These are phyloP conservation scores for Diaporthe citriasiana DNA, from an alignment of 2,329 filamentous ascomycete species.

Conservation along the genomic window DNA sequence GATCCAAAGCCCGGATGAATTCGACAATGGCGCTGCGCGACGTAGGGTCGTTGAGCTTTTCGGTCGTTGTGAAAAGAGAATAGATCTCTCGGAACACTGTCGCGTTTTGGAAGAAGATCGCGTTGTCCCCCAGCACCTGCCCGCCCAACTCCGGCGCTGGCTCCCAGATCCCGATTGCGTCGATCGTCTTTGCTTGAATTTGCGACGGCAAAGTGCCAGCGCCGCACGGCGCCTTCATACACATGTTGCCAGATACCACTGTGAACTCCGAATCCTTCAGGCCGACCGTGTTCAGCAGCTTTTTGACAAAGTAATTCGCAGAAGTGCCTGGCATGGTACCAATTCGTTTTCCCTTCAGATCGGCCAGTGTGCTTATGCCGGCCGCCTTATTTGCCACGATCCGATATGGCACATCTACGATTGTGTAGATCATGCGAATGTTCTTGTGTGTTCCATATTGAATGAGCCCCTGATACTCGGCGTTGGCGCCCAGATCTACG, in stretches of 20 bases:
- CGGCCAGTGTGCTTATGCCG: neutral
- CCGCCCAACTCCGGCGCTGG: slow-evolving; percentile 5
- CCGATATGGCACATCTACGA: slow-evolving; percentile 7
- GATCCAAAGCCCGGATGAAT: slow-evolving; percentile 3
- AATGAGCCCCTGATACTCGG: neutral
- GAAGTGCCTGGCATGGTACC: slow-evolving; percentile 6
- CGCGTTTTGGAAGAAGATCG: slow-evolving; percentile 15
- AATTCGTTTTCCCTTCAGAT: neutral
- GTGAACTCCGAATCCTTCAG: neutral
- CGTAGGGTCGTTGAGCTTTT: neutral
- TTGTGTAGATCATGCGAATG: slow-evolving; percentile 2
- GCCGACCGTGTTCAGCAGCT: neutral
- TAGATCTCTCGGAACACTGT: slow-evolving; percentile 9
- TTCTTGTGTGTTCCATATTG: slow-evolving; percentile 8
- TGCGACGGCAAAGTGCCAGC: neutral
- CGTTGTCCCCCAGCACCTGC: neutral
- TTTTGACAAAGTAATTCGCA: neutral
- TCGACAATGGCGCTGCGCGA: slow-evolving; percentile 18
- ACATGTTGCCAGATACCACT: neutral
- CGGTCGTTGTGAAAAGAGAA: slow-evolving; percentile 1
- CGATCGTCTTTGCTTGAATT: slow-evolving; percentile 12
- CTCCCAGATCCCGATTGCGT: slow-evolving; percentile 16
- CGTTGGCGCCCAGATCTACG: slow-evolving; percentile 9
- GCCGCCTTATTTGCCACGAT: slow-evolving; percentile 11
- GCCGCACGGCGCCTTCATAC: slow-evolving; percentile 8